Percentiles rank a stretch among this genome's conserved stretches.
phyloP scores from a whole-genome alignment of 2,329 filamentous ascomycete species.

The Zymoseptoria tritici region DNA sequence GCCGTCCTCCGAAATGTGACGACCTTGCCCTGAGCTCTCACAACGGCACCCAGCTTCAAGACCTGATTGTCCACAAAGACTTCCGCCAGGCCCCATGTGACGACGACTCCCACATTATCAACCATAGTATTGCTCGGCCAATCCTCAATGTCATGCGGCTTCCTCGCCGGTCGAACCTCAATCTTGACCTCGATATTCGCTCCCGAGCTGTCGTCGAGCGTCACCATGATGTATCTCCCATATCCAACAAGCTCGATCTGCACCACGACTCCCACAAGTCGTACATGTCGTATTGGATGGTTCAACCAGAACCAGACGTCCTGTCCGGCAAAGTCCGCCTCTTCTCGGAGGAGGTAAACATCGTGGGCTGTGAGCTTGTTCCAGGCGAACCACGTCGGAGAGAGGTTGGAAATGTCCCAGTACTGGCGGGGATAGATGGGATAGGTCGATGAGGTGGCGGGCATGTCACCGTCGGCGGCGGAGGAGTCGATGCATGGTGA shows the following conservation, averaged over 20 bases:
- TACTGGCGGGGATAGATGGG: slow-evolving; percentile 51
- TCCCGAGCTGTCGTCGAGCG: slow-evolving; percentile 56
- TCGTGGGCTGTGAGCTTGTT: slow-evolving; percentile 53
- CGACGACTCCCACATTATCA: slow-evolving; percentile 34
- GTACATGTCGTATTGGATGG: slow-evolving; percentile 43
- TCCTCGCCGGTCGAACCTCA: slow-evolving; percentile 26
- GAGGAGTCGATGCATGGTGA: not conserved
- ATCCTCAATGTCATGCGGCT: slow-evolving; percentile 26
- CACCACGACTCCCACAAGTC: slow-evolving; percentile 39
- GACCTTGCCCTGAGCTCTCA: slow-evolving; percentile 53
- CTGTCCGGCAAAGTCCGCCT: slow-evolving; percentile 47
- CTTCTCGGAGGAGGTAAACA: slow-evolving; percentile 45
- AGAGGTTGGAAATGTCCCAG: slow-evolving; percentile 41
- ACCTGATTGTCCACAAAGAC: slow-evolving; percentile 32
- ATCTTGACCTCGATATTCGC: slow-evolving; percentile 50
- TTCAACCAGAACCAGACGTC: slow-evolving; percentile 50
- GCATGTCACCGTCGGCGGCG: slow-evolving; percentile 30
- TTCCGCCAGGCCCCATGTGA: slow-evolving; percentile 36
- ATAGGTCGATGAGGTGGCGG: slow-evolving; percentile 13
- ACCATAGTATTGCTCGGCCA: slow-evolving; percentile 31
- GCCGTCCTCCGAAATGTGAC: slow-evolving; percentile 46
- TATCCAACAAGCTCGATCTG: slow-evolving; percentile 32
- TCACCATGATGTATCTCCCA: slow-evolving; percentile 42
- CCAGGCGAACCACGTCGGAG: slow-evolving; percentile 57
- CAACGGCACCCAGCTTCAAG: slow-evolving; percentile 42